Percentiles rank a stretch among this genome's conserved stretches.
These are phyloP conservation scores for Leptographium radiaticola DNA, from an alignment of 2,329 filamentous ascomycete genomes.

Conservation along the genomic window DNA sequence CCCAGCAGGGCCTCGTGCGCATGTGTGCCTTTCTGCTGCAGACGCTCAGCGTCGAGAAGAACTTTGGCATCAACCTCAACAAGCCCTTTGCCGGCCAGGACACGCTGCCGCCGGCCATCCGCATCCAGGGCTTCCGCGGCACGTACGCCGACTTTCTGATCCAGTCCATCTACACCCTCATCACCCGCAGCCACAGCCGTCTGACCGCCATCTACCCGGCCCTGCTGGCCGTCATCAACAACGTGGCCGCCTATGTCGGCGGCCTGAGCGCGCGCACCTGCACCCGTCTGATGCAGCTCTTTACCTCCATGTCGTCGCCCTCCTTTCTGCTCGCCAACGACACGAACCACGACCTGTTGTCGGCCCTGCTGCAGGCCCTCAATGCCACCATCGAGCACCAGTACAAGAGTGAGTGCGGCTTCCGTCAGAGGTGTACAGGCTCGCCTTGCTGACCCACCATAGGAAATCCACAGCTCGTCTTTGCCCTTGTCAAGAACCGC, in stretches of 20 bases:
- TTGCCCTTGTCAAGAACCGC: constrained; percentile 63
- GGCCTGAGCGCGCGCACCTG: constrained; percentile 62
- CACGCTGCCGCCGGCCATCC: constrained; percentile 67
- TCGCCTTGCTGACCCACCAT: neutral
- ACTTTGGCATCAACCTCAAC: constrained; percentile 83
- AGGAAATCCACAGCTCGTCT: constrained; percentile 75
- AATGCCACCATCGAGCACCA: constrained; percentile 86
- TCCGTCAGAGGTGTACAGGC: neutral
- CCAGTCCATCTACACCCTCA: constrained; percentile 85
- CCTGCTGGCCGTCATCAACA: constrained; percentile 82
- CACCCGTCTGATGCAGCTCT: constrained; percentile 75
- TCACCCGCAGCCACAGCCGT: constrained; percentile 81
- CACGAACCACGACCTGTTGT: constrained; percentile 69
- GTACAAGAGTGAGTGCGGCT: constrained; percentile 48
- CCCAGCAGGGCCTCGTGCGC: constrained; percentile 82
- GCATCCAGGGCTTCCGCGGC: constrained; percentile 72
- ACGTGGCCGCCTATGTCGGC: constrained; percentile 75
- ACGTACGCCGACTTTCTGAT: constrained; percentile 91
- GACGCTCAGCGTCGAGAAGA: constrained; percentile 83
- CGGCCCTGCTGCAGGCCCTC: constrained; percentile 74
- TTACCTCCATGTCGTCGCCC: constrained; percentile 84
- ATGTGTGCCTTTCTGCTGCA: constrained; percentile 98
- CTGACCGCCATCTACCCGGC: constrained; percentile 87
- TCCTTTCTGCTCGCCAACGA: constrained; percentile 89
- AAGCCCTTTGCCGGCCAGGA: constrained; percentile 82